A percentile compares a stretch with the other conserved stretches of the same genome.
phyloP scores from a whole-genome alignment of 73 alveolate species.

The Tetrahymena thermophila region DNA sequence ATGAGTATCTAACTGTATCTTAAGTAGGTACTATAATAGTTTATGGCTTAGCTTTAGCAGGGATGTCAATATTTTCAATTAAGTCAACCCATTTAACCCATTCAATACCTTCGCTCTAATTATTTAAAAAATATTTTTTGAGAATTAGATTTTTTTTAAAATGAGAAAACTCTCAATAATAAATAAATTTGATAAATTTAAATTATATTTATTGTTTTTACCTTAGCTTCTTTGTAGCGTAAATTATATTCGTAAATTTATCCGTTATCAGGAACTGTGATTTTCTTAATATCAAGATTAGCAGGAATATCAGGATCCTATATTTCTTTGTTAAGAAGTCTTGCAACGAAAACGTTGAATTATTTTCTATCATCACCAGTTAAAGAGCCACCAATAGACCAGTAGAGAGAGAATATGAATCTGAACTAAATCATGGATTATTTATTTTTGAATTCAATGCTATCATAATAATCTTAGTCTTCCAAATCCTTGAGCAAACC shows the following conservation, averaged over 20 bases:
- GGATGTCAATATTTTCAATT: not conserved
- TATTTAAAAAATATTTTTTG: not conserved
- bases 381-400: constrained; percentile 36
- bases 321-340: not conserved
- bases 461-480: constrained; percentile 57
- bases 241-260: constrained; percentile 10
- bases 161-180: no score
- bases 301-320: constrained; percentile 5
- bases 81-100: constrained; percentile 25
- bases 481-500: constrained; percentile 63
- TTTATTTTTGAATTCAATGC: constrained; percentile 37
- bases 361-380: constrained; percentile 6
- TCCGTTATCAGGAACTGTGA: constrained; percentile 10
- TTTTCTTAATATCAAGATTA: not conserved
- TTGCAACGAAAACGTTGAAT: constrained; percentile 12
- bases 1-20: not conserved
- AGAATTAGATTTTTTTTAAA: no score
- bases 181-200: no score
- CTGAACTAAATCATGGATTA: constrained; percentile 7
- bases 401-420: constrained; percentile 26
- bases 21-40: not conserved
- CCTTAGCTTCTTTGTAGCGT: not conserved
- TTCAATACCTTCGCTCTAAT: not conserved
- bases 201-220: not conserved
- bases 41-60: not conserved